phyloP scores from a whole-genome alignment of 2,329 filamentous ascomycete genomes.

The Clathrospora elynae region DNA sequence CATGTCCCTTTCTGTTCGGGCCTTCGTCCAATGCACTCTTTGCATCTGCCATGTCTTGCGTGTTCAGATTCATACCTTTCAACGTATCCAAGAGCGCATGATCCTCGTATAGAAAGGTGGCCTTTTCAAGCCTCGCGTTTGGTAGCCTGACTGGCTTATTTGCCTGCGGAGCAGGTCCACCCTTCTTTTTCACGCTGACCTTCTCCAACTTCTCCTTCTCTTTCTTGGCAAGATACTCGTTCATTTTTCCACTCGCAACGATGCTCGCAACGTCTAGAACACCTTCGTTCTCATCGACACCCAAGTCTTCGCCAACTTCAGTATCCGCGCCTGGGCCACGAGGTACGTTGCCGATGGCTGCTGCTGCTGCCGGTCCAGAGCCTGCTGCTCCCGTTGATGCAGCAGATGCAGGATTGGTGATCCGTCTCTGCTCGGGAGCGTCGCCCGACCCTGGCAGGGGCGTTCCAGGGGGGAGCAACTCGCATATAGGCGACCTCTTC shows the following conservation, averaged over 20 bases:
- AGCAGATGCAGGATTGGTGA: slow-evolving; percentile 60
- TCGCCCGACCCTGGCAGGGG: slow-evolving; percentile 59
- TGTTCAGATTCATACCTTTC: slow-evolving; percentile 56
- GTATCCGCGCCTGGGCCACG: slow-evolving; percentile 61
- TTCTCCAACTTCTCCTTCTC: slow-evolving; percentile 78
- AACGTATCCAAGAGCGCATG: slow-evolving; percentile 60
- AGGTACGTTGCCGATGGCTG: slow-evolving; percentile 53
- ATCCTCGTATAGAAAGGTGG: slow-evolving; percentile 76
- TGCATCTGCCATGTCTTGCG: slow-evolving; percentile 55
- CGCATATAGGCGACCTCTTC: slow-evolving; percentile 67
- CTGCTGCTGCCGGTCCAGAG: slow-evolving; percentile 52
- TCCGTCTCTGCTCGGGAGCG: slow-evolving; percentile 44
- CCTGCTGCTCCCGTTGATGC: slow-evolving; percentile 61
- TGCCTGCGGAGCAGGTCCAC: slow-evolving; percentile 63
- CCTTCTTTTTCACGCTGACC: slow-evolving; percentile 62
- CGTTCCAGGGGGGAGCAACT: slow-evolving; percentile 62
- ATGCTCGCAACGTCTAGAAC: slow-evolving; percentile 85
- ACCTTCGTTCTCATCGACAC: slow-evolving; percentile 66
- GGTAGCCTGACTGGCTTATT: slow-evolving; percentile 66
- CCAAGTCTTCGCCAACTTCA: slow-evolving; percentile 58
- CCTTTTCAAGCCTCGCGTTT: slow-evolving; percentile 72
- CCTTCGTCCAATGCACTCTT: slow-evolving; percentile 59
- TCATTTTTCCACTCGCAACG: slow-evolving; percentile 79
- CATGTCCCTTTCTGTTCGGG: slow-evolving; percentile 48
- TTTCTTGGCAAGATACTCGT: slow-evolving; percentile 81